A percentile compares a stretch with the other conserved stretches of the same genome.
Conservation (phyloP, 305 asterid genomes). For the Fraxinus sp. region DNA sequence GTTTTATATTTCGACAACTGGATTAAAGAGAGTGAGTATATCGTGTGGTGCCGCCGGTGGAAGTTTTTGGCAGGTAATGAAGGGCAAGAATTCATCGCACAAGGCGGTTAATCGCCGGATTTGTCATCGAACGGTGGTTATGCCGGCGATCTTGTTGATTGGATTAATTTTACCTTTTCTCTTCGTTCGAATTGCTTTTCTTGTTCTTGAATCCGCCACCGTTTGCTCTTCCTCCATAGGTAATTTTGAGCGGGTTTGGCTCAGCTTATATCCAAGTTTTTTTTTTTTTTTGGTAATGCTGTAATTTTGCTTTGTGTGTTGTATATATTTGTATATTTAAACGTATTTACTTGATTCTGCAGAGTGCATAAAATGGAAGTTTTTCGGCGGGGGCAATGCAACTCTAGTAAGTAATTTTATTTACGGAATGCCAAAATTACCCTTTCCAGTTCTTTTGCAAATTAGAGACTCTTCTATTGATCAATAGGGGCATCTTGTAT, state of each 20-base stretch:
- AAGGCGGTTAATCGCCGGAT: conserved; percentile 43
- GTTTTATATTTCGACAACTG: conserved; percentile 41
- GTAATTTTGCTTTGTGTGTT: conserved; percentile 1
- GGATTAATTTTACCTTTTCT: conserved; percentile 58
- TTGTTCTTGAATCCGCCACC: conserved; percentile 68
- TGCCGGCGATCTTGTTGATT: conserved; percentile 45
- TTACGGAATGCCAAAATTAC: not conserved
- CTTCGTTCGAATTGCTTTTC: conserved; percentile 57
- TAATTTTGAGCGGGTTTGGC: conserved; percentile 19
- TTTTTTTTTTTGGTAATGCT: not conserved
- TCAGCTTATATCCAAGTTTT: not conserved
- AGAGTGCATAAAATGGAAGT: conserved; percentile 72
- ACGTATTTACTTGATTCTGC: conserved; percentile 22
- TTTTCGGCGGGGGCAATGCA: conserved; percentile 78
- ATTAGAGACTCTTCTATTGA: not conserved
- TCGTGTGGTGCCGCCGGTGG: conserved; percentile 34
- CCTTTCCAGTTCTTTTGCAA: not conserved
- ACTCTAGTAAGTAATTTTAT: conserved; percentile 46
- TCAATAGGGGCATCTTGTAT: not conserved
- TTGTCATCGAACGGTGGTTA: conserved; percentile 47
- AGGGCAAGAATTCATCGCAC: conserved; percentile 45
- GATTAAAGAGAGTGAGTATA: conserved; percentile 41
- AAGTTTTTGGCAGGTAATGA: conserved; percentile 41
- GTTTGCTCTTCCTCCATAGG: conserved; percentile 69
- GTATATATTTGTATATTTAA: conserved; percentile 24